Percentiles rank a stretch among this genome's conserved stretches.
Conservation (phyloP, 768 basidiomycete genomes). For the Russula sp. region DNA sequence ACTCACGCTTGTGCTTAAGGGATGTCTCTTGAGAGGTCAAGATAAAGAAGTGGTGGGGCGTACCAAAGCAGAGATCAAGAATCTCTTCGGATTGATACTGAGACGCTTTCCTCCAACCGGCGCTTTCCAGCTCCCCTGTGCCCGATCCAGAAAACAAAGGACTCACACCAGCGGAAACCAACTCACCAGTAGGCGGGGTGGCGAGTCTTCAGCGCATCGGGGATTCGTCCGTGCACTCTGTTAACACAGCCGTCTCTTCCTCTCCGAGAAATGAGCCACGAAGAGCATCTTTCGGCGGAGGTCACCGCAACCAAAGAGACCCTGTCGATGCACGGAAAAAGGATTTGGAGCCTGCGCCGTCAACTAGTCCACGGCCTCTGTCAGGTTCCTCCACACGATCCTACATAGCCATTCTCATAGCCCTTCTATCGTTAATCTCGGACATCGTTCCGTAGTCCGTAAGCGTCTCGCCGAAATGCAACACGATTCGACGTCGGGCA, state of each 20-base stretch:
- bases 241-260: background rate
- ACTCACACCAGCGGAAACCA: background rate
- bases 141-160: background rate
- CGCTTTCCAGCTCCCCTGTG: background rate
- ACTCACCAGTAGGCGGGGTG: background rate
- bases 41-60: slow-evolving; percentile 32
- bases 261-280: background rate
- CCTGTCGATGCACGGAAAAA: background rate
- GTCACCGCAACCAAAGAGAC: background rate
- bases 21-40: slow-evolving; percentile 51
- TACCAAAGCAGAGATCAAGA: slow-evolving; percentile 21
- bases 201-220: background rate
- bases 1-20: slow-evolving; percentile 40
- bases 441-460: slow-evolving; percentile 59
- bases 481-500: background rate
- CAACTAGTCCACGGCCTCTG: background rate
- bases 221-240: background rate
- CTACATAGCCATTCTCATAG: slow-evolving; percentile 42
- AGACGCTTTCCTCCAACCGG: background rate
- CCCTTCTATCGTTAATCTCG: slow-evolving; percentile 62
- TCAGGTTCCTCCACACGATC: slow-evolving; percentile 29
- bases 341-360: background rate
- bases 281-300: background rate
- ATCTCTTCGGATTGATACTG: slow-evolving; percentile 32
- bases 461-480: slow-evolving; percentile 64